These are phyloP conservation scores for Amylostereum areolatum DNA, from an alignment of 1,284 basidiomycete genomes.

Conservation along the genomic window DNA sequence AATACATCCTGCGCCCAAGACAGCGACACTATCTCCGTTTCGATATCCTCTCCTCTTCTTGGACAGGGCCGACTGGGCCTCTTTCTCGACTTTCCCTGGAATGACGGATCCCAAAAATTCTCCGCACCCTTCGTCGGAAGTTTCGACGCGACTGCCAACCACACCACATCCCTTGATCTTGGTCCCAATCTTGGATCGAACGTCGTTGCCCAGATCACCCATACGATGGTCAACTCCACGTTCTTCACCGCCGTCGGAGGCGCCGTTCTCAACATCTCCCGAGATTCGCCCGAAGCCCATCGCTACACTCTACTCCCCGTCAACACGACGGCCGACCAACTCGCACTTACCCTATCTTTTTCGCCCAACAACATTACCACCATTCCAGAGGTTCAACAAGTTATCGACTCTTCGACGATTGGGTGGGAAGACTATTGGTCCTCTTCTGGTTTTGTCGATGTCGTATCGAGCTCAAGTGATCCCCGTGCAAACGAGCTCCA, in stretches of 20 bases:
- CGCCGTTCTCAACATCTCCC: constrained; percentile 32
- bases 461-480: constrained; percentile 43
- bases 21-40: constrained; percentile 35
- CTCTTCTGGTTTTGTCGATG: constrained; percentile 45
- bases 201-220: constrained; percentile 32
- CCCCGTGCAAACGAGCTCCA: constrained; percentile 49
- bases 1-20: constrained; percentile 35
- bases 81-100: constrained; percentile 61
- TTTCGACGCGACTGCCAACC: constrained; percentile 40
- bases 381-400: constrained; percentile 17
- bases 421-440: constrained; percentile 47
- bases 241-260: constrained; percentile 41
- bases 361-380: constrained; percentile 23
- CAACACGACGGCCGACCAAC: neutral
- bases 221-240: constrained; percentile 34
- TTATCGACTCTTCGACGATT: constrained; percentile 29
- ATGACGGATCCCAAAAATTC: constrained; percentile 50
- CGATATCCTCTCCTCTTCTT: constrained; percentile 36
- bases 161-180: constrained; percentile 35
- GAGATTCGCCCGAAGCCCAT: constrained; percentile 35
- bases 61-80: constrained; percentile 34
- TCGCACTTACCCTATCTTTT: constrained; percentile 18
- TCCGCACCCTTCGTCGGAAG: constrained; percentile 52
- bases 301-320: constrained; percentile 35
- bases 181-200: constrained; percentile 14